phyloP scores from a whole-genome alignment of 805 yeast species.

The Kregervanrija pseudodelftensis region DNA sequence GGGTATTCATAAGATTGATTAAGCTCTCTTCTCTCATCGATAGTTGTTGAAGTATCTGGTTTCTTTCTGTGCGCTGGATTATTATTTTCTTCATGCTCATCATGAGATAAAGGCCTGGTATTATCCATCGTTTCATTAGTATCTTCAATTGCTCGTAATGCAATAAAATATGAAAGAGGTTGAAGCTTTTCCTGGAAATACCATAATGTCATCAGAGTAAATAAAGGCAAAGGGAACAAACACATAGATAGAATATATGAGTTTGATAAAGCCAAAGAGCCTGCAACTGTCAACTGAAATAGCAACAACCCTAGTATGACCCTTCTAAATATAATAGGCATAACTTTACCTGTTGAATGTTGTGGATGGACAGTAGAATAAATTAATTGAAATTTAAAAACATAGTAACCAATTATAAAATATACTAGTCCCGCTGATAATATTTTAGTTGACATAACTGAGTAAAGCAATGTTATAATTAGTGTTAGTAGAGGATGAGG shows the following conservation, averaged over 20 bases:
- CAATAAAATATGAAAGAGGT: conserved; percentile 80
- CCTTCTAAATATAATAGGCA: conserved; percentile 86
- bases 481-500: conserved; percentile 89
- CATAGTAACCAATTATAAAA: conserved; percentile 79
- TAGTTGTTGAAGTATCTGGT: conserved; percentile 35
- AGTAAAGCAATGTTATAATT: conserved; percentile 78
- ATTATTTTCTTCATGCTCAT: not conserved
- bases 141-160: conserved; percentile 69
- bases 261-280: conserved; percentile 69
- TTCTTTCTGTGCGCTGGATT: not conserved
- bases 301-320: conserved; percentile 72
- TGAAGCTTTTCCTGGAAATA: conserved; percentile 74
- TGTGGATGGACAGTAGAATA: conserved; percentile 93
- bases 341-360: conserved; percentile 92
- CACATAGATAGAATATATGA: conserved; percentile 70
- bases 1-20: conserved; percentile 76
- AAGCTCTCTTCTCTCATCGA: conserved; percentile 73
- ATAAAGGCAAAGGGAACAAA: conserved; percentile 68
- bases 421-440: conserved; percentile 78
- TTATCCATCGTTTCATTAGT: conserved; percentile 22
- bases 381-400: conserved; percentile 83
- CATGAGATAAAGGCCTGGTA: conserved; percentile 11
- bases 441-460: conserved; percentile 84
- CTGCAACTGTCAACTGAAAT: conserved; percentile 90
- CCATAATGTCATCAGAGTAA: conserved; percentile 62